These are phyloP conservation scores for Tardiomyces depauwii DNA, from an alignment of 1,139 yeast species.

Conservation along the genomic window DNA sequence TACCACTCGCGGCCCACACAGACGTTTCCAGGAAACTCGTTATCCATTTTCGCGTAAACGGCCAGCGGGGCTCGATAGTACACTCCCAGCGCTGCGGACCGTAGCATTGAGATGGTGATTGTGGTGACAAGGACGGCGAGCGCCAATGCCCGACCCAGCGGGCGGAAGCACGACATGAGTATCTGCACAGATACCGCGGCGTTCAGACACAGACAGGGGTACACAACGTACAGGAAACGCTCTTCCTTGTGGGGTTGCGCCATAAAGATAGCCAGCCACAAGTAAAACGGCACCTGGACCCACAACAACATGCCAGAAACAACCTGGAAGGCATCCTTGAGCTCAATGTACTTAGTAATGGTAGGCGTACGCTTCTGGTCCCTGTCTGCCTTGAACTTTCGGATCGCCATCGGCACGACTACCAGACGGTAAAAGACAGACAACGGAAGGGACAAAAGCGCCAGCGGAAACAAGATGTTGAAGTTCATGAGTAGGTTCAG, in stretches of 20 bases:
- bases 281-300: conserved; percentile 34
- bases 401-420: conserved; percentile 1
- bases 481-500: conserved; percentile 64
- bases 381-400: background rate
- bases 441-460: conserved; percentile 28
- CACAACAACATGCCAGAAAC: background rate
- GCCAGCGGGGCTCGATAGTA: conserved; percentile 28
- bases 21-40: conserved; percentile 39
- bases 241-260: conserved; percentile 90
- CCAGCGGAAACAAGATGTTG: conserved; percentile 43
- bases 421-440: conserved; percentile 1
- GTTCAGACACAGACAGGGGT: conserved; percentile 52
- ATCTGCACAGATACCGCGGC: conserved; percentile 41
- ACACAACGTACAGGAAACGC: conserved; percentile 77
- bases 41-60: conserved; percentile 17
- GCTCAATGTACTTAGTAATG: background rate
- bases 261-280: conserved; percentile 62
- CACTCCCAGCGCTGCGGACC: conserved; percentile 23
- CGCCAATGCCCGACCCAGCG: conserved; percentile 12
- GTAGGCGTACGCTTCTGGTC: background rate
- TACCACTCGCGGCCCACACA: conserved; percentile 96
- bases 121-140: conserved; percentile 6
- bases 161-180: too few species aligned
- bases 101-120: conserved; percentile 15
- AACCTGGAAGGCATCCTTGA: too few species aligned